Base-by-base conservation (phyloP, 1,284 basidiomycete species). In the Macrocystidia cucumis region DNA sequence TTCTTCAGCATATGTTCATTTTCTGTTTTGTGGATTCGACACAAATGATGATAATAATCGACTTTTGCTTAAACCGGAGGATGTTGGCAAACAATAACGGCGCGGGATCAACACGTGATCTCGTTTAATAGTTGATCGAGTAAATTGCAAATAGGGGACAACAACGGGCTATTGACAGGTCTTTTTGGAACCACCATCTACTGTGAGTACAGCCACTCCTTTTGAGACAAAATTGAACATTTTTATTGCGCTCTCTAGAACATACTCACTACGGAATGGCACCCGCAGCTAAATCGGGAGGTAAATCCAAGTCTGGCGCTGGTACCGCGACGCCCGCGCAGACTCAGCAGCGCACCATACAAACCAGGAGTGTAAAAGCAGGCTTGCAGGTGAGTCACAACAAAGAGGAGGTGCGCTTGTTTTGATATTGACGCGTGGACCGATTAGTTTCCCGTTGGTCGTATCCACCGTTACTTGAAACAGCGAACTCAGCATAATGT, bases 381-480 rank as follows among this genome's bases (percentile, higher is more conserved):
- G 89, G 89, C 6, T 65, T 91, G 8, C 86, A 91, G 72, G 89
- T 88, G 35, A 31, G 75, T 65, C 30, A 21, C 14, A 4, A 28
- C 22, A 14, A 30, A 14, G 2, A 29, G 34, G 14, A 16, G 25
- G 3, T n/a, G 13, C 22, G 21, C 26, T 29, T 38, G 28, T 19
- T 29, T 29, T 14, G 16, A 12, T 35, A 9, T 38, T 35, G 11
- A 14, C 35, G 23, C n/a, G n/a, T n/a, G n/a, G n/a, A n/a, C n/a
- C n/a, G n/a, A n/a, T 0, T 41, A 91, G 88, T 91, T 92, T 58
- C 89, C 90, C 30, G 90, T 92, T 27, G 90, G 90, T 29, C 89
- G 90, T 85, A 89, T 93, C 40, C 91, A 92, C 59, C 84, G 93
- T 63, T 95, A 95, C 66, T 64, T 98, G 49, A 95, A 96, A 63